These are phyloP conservation scores for Rhododendron williamsianum DNA, from an alignment of 148 eudicot species.

Conservation along the genomic window DNA sequence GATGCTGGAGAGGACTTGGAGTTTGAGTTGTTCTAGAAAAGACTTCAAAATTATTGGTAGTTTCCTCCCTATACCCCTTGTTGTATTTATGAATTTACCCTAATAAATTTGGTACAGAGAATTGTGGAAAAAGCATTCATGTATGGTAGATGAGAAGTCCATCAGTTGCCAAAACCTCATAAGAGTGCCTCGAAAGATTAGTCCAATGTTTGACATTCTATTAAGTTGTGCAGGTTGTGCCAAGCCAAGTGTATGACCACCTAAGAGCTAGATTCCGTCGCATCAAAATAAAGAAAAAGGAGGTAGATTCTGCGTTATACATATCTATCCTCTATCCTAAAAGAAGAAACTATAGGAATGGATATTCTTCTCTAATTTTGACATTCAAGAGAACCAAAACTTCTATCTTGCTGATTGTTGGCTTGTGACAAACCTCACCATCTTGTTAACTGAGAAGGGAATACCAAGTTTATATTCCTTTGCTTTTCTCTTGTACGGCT, in stretches of 20 bases:
- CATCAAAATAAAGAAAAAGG: not conserved
- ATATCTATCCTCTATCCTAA: not conserved
- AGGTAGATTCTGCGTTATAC: not conserved
- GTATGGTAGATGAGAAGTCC: not conserved
- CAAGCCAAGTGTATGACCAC: not conserved
- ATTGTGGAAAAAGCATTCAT: not conserved
- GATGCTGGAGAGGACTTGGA: conserved; percentile 51
- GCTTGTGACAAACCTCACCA: not conserved
- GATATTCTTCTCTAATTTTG: not conserved
- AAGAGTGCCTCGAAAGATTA: not conserved
- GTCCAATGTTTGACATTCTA: not conserved
- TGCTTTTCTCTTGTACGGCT: not conserved
- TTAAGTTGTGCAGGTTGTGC: not conserved
- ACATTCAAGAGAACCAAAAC: not conserved
- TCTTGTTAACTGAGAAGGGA: not conserved
- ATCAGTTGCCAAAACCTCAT: not conserved
- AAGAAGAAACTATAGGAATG: not conserved
- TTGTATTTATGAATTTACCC: conserved; percentile 4
- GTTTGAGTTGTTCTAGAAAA: conserved; percentile 46
- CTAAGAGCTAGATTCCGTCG: not conserved
- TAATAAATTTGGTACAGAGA: conserved; percentile 12
- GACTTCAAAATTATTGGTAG: not conserved
- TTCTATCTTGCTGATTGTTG: not conserved
- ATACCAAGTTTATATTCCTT: not conserved
- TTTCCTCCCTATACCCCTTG: not conserved